phyloP scores from a whole-genome alignment of 2,329 filamentous ascomycete genomes.

The Whalleya microplaca region DNA sequence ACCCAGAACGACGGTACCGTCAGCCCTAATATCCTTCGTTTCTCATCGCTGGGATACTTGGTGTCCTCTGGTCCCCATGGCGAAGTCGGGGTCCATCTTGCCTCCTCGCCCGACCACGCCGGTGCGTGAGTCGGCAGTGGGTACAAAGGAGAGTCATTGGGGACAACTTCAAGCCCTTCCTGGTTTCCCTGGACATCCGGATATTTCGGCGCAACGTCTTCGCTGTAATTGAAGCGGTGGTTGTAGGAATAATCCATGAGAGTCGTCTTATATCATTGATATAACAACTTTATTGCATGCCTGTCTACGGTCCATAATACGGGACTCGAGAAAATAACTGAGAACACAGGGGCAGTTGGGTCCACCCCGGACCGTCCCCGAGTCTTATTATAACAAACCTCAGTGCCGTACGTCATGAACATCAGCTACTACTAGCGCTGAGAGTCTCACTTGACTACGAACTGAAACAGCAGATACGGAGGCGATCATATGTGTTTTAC shows the following conservation, averaged over 20 bases:
- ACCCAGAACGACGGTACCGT: conserved; percentile 31
- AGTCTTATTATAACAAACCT: background rate
- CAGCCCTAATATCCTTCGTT: conserved; percentile 26
- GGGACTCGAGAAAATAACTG: background rate
- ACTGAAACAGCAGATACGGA: background rate
- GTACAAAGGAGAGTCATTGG: conserved; percentile 25
- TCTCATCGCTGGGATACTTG: conserved; percentile 1
- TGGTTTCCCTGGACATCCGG: conserved; percentile 7
- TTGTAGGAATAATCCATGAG: conserved; percentile 15
- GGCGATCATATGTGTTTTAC: no score
- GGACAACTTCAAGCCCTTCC: conserved; percentile 29
- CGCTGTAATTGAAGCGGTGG: conserved; percentile 22
- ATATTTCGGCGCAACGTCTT: conserved; percentile 25
- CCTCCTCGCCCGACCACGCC: conserved; percentile 1
- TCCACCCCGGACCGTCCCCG: background rate
- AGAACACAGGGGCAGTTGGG: background rate
- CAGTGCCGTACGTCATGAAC: background rate
- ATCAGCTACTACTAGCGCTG: background rate
- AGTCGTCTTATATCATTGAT: conserved; percentile 6
- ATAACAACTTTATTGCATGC: conserved; percentile 6
- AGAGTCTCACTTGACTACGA: background rate
- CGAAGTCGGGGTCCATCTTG: conserved; percentile 3
- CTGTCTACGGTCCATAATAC: conserved; percentile 10
- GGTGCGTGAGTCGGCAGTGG: conserved; percentile 14
- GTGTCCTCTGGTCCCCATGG: background rate